A percentile compares a stretch with the other conserved stretches of the same genome.
phyloP scores from a whole-genome alignment of 345 rosid species.

The Syzygium oleosum region DNA sequence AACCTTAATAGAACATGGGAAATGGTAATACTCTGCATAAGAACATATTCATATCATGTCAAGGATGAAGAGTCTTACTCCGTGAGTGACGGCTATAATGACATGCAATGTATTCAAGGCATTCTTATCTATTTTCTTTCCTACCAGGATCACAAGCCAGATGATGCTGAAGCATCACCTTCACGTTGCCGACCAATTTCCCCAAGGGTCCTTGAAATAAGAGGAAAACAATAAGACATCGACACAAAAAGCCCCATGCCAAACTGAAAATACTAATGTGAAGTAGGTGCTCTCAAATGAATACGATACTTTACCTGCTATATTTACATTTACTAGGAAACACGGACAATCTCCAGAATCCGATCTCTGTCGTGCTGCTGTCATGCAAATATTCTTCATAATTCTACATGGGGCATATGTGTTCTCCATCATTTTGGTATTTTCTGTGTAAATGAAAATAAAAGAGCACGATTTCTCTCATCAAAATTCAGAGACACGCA shows the following conservation, averaged over 20 bases:
- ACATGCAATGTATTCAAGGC: neutral
- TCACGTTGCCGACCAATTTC: neutral
- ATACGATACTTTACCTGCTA: neutral
- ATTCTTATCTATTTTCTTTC: neutral
- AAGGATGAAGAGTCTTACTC: neutral
- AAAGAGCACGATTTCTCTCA: neutral
- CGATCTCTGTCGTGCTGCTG: no score
- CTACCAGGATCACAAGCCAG: neutral
- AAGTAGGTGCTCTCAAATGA: neutral
- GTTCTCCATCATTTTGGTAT: no score
- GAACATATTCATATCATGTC: neutral
- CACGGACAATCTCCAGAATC: no score
- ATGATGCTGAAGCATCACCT: neutral
- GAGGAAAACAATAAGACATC: neutral
- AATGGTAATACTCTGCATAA: neutral
- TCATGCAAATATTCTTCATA: no score
- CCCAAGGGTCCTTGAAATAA: neutral
- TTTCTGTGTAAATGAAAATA: neutral
- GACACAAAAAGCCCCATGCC: neutral
- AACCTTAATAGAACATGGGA: neutral
- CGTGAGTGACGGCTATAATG: neutral
- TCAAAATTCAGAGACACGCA: neutral
- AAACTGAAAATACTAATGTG: neutral
- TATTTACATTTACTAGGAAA: neutral
- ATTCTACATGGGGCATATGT: no score